Percentiles rank a stretch among this genome's conserved stretches.
Conservation (phyloP, 2,329 filamentous ascomycete species). For the Neofusicoccum umdonicola region DNA sequence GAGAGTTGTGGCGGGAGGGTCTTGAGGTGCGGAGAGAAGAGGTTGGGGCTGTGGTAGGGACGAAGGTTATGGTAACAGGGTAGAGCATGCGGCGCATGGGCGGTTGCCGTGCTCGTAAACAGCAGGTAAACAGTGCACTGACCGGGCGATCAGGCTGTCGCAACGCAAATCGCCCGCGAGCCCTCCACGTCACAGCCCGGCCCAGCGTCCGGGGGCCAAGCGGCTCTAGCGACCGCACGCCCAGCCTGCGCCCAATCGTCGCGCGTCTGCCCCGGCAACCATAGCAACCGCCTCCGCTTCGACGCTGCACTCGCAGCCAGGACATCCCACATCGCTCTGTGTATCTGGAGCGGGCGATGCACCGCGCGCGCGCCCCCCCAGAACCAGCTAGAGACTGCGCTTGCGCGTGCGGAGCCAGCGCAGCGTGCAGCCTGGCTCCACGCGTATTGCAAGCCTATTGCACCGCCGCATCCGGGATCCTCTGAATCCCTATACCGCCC, state of each 20-base stretch:
- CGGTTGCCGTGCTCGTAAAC: conserved; percentile 12
- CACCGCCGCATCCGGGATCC: background rate
- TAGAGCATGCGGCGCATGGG: conserved; percentile 9
- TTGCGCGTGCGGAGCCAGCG: background rate
- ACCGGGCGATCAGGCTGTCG: conserved; percentile 4
- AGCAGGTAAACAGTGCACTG: conserved; percentile 15
- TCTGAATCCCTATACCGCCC: background rate
- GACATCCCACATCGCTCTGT: background rate
- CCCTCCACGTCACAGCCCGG: conserved; percentile 11
- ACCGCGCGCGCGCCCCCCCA: background rate
- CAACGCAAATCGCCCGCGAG: conserved; percentile 6
- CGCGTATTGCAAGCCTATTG: background rate
- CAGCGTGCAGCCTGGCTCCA: background rate
- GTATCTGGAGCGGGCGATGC: background rate
- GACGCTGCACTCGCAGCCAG: conserved; percentile 1
- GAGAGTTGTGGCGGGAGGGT: background rate
- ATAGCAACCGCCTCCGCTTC: conserved; percentile 7
- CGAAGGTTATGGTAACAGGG: conserved; percentile 3
- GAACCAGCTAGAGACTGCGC: background rate
- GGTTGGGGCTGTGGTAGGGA: conserved; percentile 17
- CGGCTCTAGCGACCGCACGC: background rate
- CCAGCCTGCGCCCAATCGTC: conserved; percentile 1
- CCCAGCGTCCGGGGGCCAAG: background rate
- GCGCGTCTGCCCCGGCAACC: background rate
- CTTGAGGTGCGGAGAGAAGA: conserved; percentile 18